Percentiles rank a stretch among this genome's conserved stretches.
These are phyloP conservation scores for Malus hybrid DNA, from an alignment of 331 rosid genomes.

Conservation along the genomic window DNA sequence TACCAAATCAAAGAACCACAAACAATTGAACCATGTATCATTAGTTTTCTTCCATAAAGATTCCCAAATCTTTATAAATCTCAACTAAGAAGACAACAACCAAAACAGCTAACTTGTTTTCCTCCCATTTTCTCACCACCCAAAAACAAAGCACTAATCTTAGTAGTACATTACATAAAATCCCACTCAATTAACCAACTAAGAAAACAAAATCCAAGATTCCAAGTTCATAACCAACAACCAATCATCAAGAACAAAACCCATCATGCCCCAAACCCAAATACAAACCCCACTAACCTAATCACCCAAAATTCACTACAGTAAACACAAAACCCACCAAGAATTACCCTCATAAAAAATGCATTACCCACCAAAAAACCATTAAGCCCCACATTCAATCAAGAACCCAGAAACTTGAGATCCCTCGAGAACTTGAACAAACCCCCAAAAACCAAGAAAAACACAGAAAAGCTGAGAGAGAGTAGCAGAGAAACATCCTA, in stretches of 20 bases:
- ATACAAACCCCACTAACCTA: not conserved
- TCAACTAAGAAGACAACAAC: not conserved
- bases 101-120: not conserved
- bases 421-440: constrained; percentile 17
- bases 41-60: not conserved
- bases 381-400: constrained; percentile 9
- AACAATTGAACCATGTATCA: not conserved
- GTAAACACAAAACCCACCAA: not conserved
- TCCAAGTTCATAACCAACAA: not conserved
- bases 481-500: constrained; percentile 20
- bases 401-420: constrained; percentile 21
- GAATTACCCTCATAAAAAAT: not conserved
- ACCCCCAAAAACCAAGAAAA: not conserved
- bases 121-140: constrained; percentile 4
- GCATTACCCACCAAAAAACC: constrained; percentile 6
- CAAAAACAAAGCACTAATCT: constrained; percentile 3
- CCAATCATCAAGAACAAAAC: constrained; percentile 6
- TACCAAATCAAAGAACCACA: not conserved
- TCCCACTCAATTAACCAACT: constrained; percentile 22
- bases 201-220: constrained; percentile 5
- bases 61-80: constrained; percentile 4
- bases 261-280: constrained; percentile 11
- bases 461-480: constrained; percentile 11
- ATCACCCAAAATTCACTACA: constrained; percentile 17
- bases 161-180: not conserved